Evolutionary conservation across 306 rosid species (phyloP).

Genomic region (Biancaea sappan): DNA sequence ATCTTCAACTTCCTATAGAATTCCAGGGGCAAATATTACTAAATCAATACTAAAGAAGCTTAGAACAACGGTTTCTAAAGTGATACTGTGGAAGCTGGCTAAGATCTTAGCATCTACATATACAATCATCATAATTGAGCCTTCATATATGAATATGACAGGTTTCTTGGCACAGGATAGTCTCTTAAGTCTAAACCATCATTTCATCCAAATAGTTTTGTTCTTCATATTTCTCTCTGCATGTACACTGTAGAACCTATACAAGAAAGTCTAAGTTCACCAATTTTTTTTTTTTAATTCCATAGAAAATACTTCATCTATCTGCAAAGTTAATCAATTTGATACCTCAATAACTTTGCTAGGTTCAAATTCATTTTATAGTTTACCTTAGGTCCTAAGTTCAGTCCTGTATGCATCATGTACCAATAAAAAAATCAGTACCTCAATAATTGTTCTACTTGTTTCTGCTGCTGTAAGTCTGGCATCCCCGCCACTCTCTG

Average conservation of each 20-base stretch:
- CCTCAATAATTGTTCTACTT: conserved; percentile 90
- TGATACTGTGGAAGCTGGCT: conserved; percentile 21
- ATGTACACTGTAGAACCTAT: conserved; percentile 7
- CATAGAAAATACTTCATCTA: neutral
- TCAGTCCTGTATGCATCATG: neutral
- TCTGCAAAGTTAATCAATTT: conserved; percentile 30
- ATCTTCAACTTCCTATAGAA: neutral
- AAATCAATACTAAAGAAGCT: conserved; percentile 8
- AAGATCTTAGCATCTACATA: conserved; percentile 19
- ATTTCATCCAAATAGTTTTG: conserved; percentile 23
- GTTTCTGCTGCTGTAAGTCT: conserved; percentile 79
- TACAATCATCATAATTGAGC: conserved; percentile 1
- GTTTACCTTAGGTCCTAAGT: neutral
- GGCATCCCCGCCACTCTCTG: conserved; percentile 59
- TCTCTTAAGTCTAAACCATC: conserved; percentile 1
- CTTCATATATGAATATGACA: neutral
- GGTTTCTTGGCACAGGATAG: conserved; percentile 13
- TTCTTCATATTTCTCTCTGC: neutral
- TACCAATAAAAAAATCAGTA: conserved; percentile 18
- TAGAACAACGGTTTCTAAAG: neutral
- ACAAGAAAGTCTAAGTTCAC: conserved; percentile 24
- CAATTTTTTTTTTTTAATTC: conserved; percentile 6
- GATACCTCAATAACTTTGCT: neutral
- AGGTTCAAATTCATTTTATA: neutral
- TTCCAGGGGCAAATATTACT: neutral